phyloP scores from a whole-genome alignment of 768 basidiomycete species.

The Lactifluus rugatus region DNA sequence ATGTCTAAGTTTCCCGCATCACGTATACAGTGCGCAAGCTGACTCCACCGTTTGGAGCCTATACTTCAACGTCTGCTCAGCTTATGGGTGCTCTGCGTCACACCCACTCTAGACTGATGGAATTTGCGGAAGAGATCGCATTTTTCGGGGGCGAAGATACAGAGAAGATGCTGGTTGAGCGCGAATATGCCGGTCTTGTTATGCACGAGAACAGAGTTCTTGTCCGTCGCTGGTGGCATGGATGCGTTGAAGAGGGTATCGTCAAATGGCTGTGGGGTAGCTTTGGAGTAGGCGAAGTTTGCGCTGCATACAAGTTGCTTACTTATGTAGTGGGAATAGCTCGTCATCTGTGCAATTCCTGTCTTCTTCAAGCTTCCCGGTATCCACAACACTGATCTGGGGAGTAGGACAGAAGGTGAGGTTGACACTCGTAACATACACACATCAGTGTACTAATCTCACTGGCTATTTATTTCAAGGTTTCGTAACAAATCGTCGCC shows the following conservation, averaged over 20 bases:
- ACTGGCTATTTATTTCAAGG: slow-evolving; percentile 34
- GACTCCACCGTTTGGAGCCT: slow-evolving; percentile 88
- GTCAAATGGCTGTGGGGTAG: slow-evolving; percentile 97
- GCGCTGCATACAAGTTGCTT: background rate
- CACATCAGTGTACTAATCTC: background rate
- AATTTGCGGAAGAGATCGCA: slow-evolving; percentile 83
- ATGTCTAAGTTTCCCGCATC: background rate
- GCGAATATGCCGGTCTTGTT: slow-evolving; percentile 76
- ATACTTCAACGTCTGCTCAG: slow-evolving; percentile 80
- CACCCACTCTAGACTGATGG: slow-evolving; percentile 82
- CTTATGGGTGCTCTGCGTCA: slow-evolving; percentile 85
- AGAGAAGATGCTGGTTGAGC: slow-evolving; percentile 86
- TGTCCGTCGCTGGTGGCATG: slow-evolving; percentile 77
- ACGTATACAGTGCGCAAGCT: slow-evolving; percentile 59
- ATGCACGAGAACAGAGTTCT: slow-evolving; percentile 80
- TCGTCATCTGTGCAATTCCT: slow-evolving; percentile 85
- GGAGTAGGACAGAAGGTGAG: slow-evolving; percentile 80
- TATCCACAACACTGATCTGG: slow-evolving; percentile 55
- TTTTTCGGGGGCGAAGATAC: slow-evolving; percentile 82
- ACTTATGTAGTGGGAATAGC: slow-evolving; percentile 7
- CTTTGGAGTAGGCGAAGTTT: slow-evolving; percentile 57
- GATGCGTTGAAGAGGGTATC: slow-evolving; percentile 87
- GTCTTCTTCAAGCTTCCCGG: slow-evolving; percentile 87
- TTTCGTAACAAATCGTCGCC: slow-evolving; percentile 91
- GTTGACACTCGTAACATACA: slow-evolving; percentile 33